phyloP scores from a whole-genome alignment of 192 early-diverging fungal species.

The Coemansia sp. region DNA sequence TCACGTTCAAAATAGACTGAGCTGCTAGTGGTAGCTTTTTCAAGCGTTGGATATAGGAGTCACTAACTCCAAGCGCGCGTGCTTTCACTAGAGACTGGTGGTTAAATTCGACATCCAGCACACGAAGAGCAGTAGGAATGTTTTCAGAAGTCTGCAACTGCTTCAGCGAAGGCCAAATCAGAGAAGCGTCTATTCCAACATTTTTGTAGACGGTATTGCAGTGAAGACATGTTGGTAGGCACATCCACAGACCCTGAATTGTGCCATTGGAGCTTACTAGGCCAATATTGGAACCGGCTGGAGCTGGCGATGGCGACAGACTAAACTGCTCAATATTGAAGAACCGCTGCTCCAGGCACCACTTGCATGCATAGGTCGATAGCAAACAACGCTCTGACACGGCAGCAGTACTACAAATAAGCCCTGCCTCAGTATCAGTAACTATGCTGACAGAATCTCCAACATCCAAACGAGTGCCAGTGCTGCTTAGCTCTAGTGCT shows the following conservation, averaged over 20 bases:
- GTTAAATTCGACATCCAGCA: conserved; percentile 34
- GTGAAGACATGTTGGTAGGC: conserved; percentile 11
- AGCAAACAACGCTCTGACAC: conserved; percentile 17
- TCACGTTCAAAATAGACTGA: conserved; percentile 12
- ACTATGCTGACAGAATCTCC: conserved; percentile 18
- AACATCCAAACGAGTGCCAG: conserved; percentile 1
- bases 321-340: conserved; percentile 24
- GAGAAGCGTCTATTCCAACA: conserved; percentile 19
- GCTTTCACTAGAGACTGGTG: conserved; percentile 12
- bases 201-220: not conserved
- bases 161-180: conserved; percentile 18
- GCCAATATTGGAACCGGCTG: conserved; percentile 7
- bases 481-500: not conserved
- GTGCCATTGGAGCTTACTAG: conserved; percentile 3
- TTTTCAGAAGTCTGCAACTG: not conserved
- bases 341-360: conserved; percentile 20
- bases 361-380: conserved; percentile 11
- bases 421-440: not conserved
- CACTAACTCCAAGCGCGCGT: conserved; percentile 17
- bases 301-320: conserved; percentile 1
- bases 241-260: conserved; percentile 17
- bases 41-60: conserved; percentile 8
- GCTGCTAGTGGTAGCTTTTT: not conserved
- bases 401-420: not conserved
- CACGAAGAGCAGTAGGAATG: conserved; percentile 7